Evolutionary conservation across 352 stramenopile genomes (phyloP), one percentile per base, ranked within the genome.

Genomic region (Phytopythium ostracodes): DNA sequence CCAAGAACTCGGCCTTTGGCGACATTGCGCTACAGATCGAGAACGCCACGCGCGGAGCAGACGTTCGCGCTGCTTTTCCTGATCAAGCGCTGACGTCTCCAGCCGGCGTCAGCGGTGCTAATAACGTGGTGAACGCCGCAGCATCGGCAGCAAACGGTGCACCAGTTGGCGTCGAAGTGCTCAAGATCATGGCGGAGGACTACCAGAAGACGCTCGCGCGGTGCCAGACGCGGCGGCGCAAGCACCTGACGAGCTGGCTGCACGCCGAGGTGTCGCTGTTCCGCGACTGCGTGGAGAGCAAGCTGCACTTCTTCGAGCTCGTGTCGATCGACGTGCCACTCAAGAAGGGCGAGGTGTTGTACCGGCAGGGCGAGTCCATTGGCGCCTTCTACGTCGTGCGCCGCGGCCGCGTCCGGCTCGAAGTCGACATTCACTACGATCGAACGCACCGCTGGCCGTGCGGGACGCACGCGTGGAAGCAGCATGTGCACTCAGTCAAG

Each of bases 271-370:
- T 89, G 27, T 63, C 70, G 25, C 63, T 89, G 33, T 89, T 91
- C 64, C 79, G 81, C 8, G 81, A 89, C 62, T 91, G 80, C 27
- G 75, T 87, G 18, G 81, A 91, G 62, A 88, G 75, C 67, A 91
- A 91, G 31, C 71, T 91, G 25, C 79, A 87, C 56, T 91, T 87
- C 63, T 91, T 88, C 66, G 81, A 91, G 62, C 77, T 88, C 55
- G 81, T 89, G 46, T 89, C 81, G 20, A 82, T 91, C 49, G 79
- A 91, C 57, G 73, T 91, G 43, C 73, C 72, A 27, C 66, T 91
- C 1, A 79, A 87, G 46, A 73, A 77, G 46, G 79, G 74, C 40
- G 75, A 89, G 20, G 57, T 86, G 2, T 60, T 91, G 9, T 91
- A 88, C 62, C 74, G 60, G 12, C 79, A 91, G 64, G 76, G 72